Evolutionary conservation across 2,329 filamentous ascomycete species (phyloP).

Genomic region (Sphaerulina musiva): DNA sequence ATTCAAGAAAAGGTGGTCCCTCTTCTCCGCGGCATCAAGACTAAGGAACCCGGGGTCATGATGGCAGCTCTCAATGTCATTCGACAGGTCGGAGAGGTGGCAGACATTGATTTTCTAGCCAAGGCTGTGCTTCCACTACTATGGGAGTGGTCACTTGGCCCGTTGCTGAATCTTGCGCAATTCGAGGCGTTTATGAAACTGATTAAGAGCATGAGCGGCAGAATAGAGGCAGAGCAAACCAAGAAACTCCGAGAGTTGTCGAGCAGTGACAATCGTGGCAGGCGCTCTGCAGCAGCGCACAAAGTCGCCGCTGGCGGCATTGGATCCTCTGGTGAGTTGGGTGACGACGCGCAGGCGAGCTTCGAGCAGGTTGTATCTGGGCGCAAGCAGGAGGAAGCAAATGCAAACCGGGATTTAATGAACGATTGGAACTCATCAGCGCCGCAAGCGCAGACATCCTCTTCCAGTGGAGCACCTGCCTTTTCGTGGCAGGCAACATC

Average conservation of each 20-base stretch:
- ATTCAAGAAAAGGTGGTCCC: conserved; percentile 97
- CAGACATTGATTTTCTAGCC: conserved; percentile 85
- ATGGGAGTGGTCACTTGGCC: conserved; percentile 87
- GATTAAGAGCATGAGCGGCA: conserved; percentile 70
- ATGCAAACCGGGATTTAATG: conserved; percentile 34
- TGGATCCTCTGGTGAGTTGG: conserved; percentile 48
- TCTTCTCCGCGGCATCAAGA: conserved; percentile 86
- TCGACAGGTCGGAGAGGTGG: conserved; percentile 70
- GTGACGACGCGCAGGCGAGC: conserved; percentile 59
- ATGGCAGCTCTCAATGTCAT: conserved; percentile 84
- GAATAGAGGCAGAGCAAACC: conserved; percentile 82
- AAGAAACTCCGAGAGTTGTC: conserved; percentile 81
- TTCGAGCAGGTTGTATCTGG: conserved; percentile 90
- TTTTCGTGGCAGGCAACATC: conserved; percentile 42
- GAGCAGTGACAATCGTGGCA: conserved; percentile 41
- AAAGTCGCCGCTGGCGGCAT: conserved; percentile 53
- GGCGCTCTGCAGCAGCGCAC: conserved; percentile 56
- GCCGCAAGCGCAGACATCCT: conserved; percentile 5
- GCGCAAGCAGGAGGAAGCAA: conserved; percentile 41
- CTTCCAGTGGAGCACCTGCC: conserved; percentile 29
- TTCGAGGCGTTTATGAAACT: conserved; percentile 87
- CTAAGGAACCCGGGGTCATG: conserved; percentile 96
- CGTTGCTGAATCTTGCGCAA: conserved; percentile 73
- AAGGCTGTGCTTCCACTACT: conserved; percentile 83
- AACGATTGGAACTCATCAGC: conserved; percentile 39